Evolutionary conservation across 2,329 filamentous ascomycete species (phyloP), one percentile per base, ranked within the genome.

Genomic region (Septoria linicola): DNA sequence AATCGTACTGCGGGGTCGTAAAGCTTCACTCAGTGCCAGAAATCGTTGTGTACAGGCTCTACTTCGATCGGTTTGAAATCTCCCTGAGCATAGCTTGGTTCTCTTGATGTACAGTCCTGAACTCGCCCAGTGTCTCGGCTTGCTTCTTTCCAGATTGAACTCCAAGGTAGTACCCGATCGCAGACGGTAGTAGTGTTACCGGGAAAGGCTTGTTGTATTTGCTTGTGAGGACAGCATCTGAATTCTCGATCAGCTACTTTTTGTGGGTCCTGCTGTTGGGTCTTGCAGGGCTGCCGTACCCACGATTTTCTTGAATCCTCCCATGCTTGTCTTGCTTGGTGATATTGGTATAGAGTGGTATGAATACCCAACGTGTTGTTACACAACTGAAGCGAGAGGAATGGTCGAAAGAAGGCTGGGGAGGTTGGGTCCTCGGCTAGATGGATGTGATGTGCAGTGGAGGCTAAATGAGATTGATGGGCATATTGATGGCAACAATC

Each of bases 171-270:
- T 64, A 63, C 2, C 63, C 64, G 31, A 66, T 66, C 1, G 64
- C 63, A 7, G 64, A 66, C 8, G 64, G 64, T 3, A 66, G 32
- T 13, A 66, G 32, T 0, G 64, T 66, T 8, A 66, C 64, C 0
- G 64, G 64, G 34, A 66, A 66, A 2, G 64, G 64, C 46, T 66
- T 65, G 57, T 65, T 66, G 54, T 61, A 66, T 53, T 66, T 66
- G 7, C 61, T 64, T 23, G 62, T 65, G 2, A 66, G 44, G 49
- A 65, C 62, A 14, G 35, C 41, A 48, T 66, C 64, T 66, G 42
- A n/a, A n/a, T n/a, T n/a, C n/a, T n/a, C n/a, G n/a, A n/a, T n/a
- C n/a, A n/a, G n/a, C n/a, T n/a, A n/a, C n/a, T n/a, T n/a, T n/a
- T n/a, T n/a, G n/a, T n/a, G n/a, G n/a, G n/a, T n/a, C n/a, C n/a